These are phyloP conservation scores for Podaxis rugospora DNA, from an alignment of 768 basidiomycete genomes.

Conservation along the genomic window DNA sequence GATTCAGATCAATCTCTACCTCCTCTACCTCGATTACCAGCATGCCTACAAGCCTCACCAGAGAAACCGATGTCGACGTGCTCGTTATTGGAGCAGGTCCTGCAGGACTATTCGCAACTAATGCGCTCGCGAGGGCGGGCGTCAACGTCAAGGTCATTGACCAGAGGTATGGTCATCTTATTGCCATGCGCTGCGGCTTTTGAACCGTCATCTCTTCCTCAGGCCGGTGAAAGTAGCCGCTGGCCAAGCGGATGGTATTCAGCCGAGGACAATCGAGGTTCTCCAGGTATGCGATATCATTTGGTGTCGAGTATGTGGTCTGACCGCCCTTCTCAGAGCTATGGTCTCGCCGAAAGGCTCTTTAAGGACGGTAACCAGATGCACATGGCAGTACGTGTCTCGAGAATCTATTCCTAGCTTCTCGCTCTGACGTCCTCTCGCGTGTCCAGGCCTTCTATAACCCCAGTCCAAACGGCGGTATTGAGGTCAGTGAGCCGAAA, in stretches of 20 bases:
- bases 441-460: slow-evolving; percentile 69
- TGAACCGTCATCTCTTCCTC: not conserved
- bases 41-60: slow-evolving; percentile 12
- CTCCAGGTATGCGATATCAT: slow-evolving; percentile 34
- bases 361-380: slow-evolving; percentile 63
- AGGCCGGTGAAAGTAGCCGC: slow-evolving; percentile 46
- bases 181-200: not conserved
- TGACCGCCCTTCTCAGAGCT: slow-evolving; percentile 45
- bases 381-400: slow-evolving; percentile 55
- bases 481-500: slow-evolving; percentile 35
- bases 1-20: not conserved
- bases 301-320: not conserved
- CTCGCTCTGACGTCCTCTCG: not conserved
- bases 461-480: slow-evolving; percentile 53
- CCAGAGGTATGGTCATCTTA: slow-evolving; percentile 35
- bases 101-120: slow-evolving; percentile 65
- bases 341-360: slow-evolving; percentile 66
- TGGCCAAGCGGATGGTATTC: slow-evolving; percentile 59
- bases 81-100: slow-evolving; percentile 60
- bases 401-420: not conserved
- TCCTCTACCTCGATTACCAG: not conserved
- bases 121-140: slow-evolving; percentile 53
- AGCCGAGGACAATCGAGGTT: slow-evolving; percentile 51
- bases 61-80: slow-evolving; percentile 48
- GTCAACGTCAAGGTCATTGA: slow-evolving; percentile 59